A percentile compares a stretch with the other conserved stretches of the same genome.
These are phyloP conservation scores for Kernera saxatilis DNA, from an alignment of 345 rosid genomes.

Conservation along the genomic window DNA sequence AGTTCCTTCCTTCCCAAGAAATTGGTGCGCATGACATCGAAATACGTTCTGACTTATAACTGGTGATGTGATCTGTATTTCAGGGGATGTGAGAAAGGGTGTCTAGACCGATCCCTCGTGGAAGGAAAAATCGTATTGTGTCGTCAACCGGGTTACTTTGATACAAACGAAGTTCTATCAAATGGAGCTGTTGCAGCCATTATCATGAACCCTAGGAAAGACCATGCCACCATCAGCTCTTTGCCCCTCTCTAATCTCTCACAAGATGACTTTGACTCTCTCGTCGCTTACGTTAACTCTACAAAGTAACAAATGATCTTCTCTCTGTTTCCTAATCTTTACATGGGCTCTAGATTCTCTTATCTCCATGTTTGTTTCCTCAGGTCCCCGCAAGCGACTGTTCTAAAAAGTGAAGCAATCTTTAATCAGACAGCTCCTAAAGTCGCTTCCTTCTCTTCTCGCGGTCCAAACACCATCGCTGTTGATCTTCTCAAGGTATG, in stretches of 20 bases:
- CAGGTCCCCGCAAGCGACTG: constrained; percentile 24
- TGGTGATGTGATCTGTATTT: not conserved
- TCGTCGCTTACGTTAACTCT: constrained; percentile 28
- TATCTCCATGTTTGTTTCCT: not conserved
- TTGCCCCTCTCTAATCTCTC: constrained; percentile 3
- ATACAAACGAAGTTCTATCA: no score
- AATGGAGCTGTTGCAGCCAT: constrained; percentile 18
- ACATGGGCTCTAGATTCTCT: not conserved
- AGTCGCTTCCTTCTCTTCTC: constrained; percentile 30
- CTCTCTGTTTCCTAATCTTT: not conserved
- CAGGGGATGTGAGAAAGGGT: not conserved
- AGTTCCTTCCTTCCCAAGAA: not conserved
- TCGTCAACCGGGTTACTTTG: rapidly evolving
- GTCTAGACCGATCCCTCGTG: not conserved
- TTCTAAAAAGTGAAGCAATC: constrained; percentile 20
- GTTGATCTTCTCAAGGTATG: constrained; percentile 27
- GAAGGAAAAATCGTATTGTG: constrained; percentile 29
- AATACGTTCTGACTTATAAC: no score
- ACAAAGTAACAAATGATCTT: constrained; percentile 24
- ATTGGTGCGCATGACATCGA: no score
- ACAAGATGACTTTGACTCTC: not conserved
- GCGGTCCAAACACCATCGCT: constrained; percentile 25
- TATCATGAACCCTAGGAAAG: rapidly evolving
- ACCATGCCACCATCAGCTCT: not conserved
- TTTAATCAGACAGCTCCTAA: constrained; percentile 17